Percentiles rank a stretch among this genome's conserved stretches.
Evolutionary conservation across 441 rosid species (phyloP).

Genomic region (Lagerstroemia fauriei): DNA sequence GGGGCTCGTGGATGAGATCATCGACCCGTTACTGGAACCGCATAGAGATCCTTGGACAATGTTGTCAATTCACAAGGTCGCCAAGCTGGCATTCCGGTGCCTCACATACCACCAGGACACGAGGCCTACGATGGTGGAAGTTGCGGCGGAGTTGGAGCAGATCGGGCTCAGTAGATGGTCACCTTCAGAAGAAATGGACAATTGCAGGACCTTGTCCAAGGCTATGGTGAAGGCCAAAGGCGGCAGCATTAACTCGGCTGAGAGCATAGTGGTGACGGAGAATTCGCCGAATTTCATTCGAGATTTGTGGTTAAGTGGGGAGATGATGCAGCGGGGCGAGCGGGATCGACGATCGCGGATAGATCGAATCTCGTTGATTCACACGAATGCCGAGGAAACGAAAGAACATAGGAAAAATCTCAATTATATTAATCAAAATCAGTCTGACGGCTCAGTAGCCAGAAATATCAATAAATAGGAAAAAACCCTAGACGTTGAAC

Average conservation of each 20-base stretch:
- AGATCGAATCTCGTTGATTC: too few relatives aligned
- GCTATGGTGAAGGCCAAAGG: background rate
- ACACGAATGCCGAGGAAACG: too few relatives aligned
- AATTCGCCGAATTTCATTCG: background rate
- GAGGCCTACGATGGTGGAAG: slow-evolving; percentile 87
- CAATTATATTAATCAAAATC: too few relatives aligned
- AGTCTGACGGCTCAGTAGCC: too few relatives aligned
- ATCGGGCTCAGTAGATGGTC: slow-evolving; percentile 48
- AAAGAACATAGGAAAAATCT: too few relatives aligned
- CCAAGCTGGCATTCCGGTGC: slow-evolving; percentile 82
- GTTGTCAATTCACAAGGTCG: slow-evolving; percentile 59
- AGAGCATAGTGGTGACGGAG: too few relatives aligned
- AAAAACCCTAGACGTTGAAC: too few relatives aligned
- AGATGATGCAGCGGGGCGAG: too few relatives aligned
- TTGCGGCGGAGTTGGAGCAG: slow-evolving; percentile 70
- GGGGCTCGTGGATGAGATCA: slow-evolving; percentile 61
- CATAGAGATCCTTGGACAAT: slow-evolving; percentile 59
- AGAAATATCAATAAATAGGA: too few relatives aligned
- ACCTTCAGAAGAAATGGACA: slow-evolving; percentile 31
- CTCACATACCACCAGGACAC: slow-evolving; percentile 72
- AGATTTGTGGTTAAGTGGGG: background rate
- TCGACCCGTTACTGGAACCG: slow-evolving; percentile 63
- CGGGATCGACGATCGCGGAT: too few relatives aligned
- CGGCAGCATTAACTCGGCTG: too few relatives aligned
- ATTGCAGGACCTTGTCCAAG: slow-evolving; percentile 20